Evolutionary conservation across 148 eudicot species (phyloP).

Genomic region (Cornus suecica): DNA sequence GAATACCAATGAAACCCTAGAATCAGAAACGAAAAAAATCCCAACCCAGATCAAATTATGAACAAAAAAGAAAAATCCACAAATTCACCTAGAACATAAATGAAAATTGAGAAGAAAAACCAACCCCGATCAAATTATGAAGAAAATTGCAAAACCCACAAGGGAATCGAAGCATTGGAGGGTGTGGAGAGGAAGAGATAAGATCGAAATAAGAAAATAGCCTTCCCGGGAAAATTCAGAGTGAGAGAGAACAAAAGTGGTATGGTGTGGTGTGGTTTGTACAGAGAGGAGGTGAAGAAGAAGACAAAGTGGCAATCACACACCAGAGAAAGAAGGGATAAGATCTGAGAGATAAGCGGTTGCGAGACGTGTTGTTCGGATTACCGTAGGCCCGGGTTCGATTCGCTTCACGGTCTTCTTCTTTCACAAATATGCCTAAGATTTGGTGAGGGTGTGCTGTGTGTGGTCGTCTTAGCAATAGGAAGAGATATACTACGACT

Average conservation of each 20-base stretch:
- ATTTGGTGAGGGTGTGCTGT: not conserved
- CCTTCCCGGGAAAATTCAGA: not conserved
- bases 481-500: not conserved
- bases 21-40: too few relatives aligned
- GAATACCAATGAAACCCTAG: too few relatives aligned
- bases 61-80: conserved; percentile 20
- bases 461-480: not conserved
- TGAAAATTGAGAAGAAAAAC: not conserved
- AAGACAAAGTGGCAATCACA: not conserved
- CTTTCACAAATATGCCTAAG: not conserved
- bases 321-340: conserved; percentile 25
- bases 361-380: conserved; percentile 21
- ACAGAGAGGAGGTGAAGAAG: not conserved
- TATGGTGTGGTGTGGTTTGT: too few relatives aligned
- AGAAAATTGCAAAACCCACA: conserved; percentile 23
- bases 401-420: not conserved
- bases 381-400: conserved; percentile 32
- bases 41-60: too few relatives aligned
- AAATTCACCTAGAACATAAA: too few relatives aligned
- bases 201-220: not conserved
- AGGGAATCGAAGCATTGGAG: conserved; percentile 34
- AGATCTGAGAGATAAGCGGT: conserved; percentile 40
- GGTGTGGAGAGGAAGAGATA: conserved; percentile 9
- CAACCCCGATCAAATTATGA: too few relatives aligned
- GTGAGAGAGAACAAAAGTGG: not conserved